A percentile compares a stretch with the other conserved stretches of the same genome.
Conservation (phyloP, 129 eudicot genomes). For the Arctium minus region DNA sequence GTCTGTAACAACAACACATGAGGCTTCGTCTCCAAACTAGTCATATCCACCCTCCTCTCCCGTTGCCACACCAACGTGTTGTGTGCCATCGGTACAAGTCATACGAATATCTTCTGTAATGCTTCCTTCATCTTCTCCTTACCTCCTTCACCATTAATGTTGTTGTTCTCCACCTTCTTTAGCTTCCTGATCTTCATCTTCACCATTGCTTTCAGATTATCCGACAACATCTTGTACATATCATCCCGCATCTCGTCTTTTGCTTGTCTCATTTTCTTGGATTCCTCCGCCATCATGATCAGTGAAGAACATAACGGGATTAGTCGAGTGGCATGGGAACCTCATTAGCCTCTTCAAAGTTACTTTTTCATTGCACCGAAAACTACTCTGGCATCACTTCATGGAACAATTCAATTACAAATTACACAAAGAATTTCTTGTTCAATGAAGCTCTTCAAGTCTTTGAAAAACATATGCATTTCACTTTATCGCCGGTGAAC, state of each 20-base stretch:
- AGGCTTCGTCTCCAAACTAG: conserved; percentile 46
- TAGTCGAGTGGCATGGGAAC: conserved; percentile 75
- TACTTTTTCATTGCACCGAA: no score
- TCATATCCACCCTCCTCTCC: conserved; percentile 75
- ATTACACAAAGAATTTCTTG: no score
- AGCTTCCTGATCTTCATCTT: conserved; percentile 53
- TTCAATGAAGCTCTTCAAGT: no score
- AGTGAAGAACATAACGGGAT: conserved; percentile 82
- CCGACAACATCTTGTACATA: conserved; percentile 70
- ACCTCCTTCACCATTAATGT: conserved; percentile 17
- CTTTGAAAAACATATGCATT: no score
- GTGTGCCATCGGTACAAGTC: conserved; percentile 83
- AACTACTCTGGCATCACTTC: no score
- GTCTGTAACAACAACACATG: conserved; percentile 70
- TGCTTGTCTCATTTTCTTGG: conserved; percentile 23
- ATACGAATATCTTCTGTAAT: conserved; percentile 52
- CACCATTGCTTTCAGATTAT: conserved; percentile 42
- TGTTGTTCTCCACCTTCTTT: not conserved
- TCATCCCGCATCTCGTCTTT: conserved; percentile 40
- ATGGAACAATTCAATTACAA: no score
- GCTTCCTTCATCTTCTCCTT: conserved; percentile 73
- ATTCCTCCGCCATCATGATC: conserved; percentile 54
- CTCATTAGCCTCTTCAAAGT: no score
- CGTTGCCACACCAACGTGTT: conserved; percentile 72
- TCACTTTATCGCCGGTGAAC: no score